phyloP scores from a whole-genome alignment of 192 early-diverging fungal species.

The Gonapodya prolifera region DNA sequence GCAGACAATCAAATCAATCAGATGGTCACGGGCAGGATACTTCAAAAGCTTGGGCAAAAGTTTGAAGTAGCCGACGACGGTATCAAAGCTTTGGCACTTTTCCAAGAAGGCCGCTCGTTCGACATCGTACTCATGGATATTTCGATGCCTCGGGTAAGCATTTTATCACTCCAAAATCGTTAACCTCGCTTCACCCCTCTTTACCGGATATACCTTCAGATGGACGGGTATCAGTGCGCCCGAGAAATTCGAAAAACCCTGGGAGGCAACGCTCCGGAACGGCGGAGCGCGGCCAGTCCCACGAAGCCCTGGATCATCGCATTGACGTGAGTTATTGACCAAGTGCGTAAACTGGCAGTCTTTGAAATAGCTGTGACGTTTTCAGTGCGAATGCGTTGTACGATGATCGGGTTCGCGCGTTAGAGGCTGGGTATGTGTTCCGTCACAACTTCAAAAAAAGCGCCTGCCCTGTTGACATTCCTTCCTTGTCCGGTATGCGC shows the following conservation, averaged over 20 bases:
- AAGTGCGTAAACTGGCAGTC: no score
- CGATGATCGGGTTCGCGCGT: slow-evolving; percentile 7
- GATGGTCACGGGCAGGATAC: slow-evolving; percentile 10
- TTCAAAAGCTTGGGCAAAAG: slow-evolving; percentile 1
- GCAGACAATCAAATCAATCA: slow-evolving; percentile 13
- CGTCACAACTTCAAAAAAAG: no score
- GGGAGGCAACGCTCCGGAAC: no score
- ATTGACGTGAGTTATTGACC: not conserved
- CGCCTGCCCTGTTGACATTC: no score
- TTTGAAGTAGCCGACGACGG: slow-evolving; percentile 10
- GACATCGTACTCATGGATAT: not conserved
- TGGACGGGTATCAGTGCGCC: not conserved
- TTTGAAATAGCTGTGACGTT: not conserved
- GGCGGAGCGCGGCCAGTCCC: no score
- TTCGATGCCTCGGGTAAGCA: not conserved
- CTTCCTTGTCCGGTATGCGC: no score
- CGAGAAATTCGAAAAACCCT: not conserved
- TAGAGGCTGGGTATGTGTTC: slow-evolving; percentile 5
- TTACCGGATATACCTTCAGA: no score
- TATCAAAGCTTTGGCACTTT: not conserved
- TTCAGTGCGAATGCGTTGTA: slow-evolving; percentile 3
- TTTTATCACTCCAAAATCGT: no score
- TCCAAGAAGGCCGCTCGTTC: not conserved
- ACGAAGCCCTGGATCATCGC: slow-evolving; percentile 7
- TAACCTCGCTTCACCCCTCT: no score